phyloP scores from a whole-genome alignment of 2,329 filamentous ascomycete species.

The Ceratocystis lukuohia region DNA sequence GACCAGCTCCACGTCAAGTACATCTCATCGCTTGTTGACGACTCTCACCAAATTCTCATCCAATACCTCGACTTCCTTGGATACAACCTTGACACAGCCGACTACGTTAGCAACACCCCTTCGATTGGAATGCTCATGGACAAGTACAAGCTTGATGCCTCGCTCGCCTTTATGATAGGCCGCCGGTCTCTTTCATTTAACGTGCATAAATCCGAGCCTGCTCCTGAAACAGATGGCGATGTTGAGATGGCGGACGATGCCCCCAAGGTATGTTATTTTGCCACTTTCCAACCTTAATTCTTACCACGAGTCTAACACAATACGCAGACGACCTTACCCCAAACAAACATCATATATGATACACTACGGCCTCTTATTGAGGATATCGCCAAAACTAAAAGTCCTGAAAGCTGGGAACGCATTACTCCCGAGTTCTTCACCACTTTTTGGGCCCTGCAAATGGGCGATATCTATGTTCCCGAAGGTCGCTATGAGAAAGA shows the following conservation, averaged over 20 bases:
- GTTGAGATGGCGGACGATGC: constrained; percentile 19
- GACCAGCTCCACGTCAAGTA: constrained; percentile 74
- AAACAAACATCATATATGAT: constrained; percentile 14
- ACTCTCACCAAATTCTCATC: constrained; percentile 69
- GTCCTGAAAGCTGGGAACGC: constrained; percentile 50
- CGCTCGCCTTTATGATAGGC: constrained; percentile 73
- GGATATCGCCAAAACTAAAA: constrained; percentile 47
- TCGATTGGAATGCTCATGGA: constrained; percentile 58
- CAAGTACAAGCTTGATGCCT: constrained; percentile 66
- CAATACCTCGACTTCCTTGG: constrained; percentile 85
- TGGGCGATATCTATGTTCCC: constrained; percentile 68
- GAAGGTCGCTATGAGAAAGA: constrained; percentile 67
- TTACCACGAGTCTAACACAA: not conserved
- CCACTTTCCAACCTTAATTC: not conserved
- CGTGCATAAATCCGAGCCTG: constrained; percentile 28
- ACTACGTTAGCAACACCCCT: constrained; percentile 70
- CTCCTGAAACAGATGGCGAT: constrained; percentile 11
- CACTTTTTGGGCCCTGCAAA: constrained; percentile 81
- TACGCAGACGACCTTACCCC: not conserved
- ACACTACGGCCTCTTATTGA: constrained; percentile 58
- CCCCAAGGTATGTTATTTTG: constrained; percentile 10
- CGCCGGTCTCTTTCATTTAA: constrained; percentile 59
- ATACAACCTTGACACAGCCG: constrained; percentile 58
- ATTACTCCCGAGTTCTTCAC: constrained; percentile 73
- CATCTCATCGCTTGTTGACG: constrained; percentile 75